Evolutionary conservation across 352 stramenopile genomes (phyloP).

Genomic region (Globisporangium echinulatum): DNA sequence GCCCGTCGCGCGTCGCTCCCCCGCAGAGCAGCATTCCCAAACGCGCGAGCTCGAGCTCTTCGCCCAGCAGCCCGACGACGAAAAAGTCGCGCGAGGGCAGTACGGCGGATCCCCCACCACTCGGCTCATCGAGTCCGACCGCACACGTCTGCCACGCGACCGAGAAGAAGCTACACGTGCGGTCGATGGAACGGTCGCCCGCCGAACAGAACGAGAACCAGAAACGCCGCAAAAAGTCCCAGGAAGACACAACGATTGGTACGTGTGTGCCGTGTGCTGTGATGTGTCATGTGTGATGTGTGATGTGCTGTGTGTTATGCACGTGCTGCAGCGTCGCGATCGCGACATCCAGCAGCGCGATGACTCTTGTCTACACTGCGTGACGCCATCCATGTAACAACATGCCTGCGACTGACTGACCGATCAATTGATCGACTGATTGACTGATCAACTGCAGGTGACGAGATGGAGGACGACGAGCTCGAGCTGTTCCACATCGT

Average conservation of each 20-base stretch:
- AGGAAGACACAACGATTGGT: constrained; percentile 30
- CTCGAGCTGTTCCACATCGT: constrained; percentile 81
- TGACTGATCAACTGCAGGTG: constrained; percentile 11
- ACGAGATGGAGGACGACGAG: constrained; percentile 80
- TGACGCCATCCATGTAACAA: no score
- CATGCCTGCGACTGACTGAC: not conserved
- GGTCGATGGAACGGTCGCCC: constrained; percentile 46
- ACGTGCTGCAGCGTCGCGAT: no score
- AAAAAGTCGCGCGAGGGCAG: constrained; percentile 13
- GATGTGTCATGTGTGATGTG: constrained; percentile 2
- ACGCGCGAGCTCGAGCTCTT: constrained; percentile 12
- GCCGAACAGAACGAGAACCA: constrained; percentile 44
- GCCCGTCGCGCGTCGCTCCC: constrained; percentile 6
- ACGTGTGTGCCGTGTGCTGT: not conserved
- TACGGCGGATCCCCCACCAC: not conserved
- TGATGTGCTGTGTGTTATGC: not conserved
- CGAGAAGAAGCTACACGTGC: constrained; percentile 60
- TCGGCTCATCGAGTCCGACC: constrained; percentile 7
- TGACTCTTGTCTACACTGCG: no score
- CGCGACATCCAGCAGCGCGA: no score
- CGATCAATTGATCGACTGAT: not conserved
- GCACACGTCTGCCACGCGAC: constrained; percentile 9
- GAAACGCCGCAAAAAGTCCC: constrained; percentile 65
- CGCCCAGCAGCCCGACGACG: constrained; percentile 15
- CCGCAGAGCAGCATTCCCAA: constrained; percentile 16